These are phyloP conservation scores for Periconia macrospinosa DNA, from an alignment of 2,329 filamentous ascomycete genomes.

Conservation along the genomic window DNA sequence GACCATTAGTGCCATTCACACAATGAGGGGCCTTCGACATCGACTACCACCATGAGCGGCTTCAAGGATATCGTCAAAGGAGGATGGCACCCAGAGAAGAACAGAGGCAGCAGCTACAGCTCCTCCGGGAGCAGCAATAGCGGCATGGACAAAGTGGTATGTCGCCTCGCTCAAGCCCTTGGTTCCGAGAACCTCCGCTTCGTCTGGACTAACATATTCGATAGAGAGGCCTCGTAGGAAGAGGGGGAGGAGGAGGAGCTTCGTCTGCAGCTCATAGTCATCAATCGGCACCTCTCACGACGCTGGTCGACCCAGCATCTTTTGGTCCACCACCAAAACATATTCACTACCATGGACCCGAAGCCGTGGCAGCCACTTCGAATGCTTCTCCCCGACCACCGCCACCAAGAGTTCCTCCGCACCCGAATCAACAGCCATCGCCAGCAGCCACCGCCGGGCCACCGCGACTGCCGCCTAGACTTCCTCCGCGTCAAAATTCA, in stretches of 20 bases:
- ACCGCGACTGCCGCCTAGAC: conserved; percentile 65
- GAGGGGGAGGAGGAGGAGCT: conserved; percentile 48
- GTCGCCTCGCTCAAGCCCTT: conserved; percentile 9
- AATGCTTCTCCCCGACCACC: conserved; percentile 34
- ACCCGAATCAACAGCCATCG: conserved; percentile 36
- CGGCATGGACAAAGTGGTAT: conserved; percentile 57
- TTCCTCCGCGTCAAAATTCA: conserved; percentile 69
- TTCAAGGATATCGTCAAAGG: conserved; percentile 48
- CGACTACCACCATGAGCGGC: conserved; percentile 30
- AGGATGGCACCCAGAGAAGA: conserved; percentile 52
- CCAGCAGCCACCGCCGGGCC: conserved; percentile 38
- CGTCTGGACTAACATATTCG: conserved; percentile 9
- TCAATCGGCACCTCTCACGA: conserved; percentile 64
- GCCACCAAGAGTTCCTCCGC: conserved; percentile 41
- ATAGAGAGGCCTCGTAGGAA: conserved; percentile 62
- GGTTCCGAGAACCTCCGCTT: too few relatives aligned
- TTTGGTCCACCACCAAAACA: conserved; percentile 82
- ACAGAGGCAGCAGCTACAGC: conserved; percentile 36
- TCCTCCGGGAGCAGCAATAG: conserved; percentile 50
- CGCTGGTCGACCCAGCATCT: conserved; percentile 72
- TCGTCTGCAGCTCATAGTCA: conserved; percentile 48
- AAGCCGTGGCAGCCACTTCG: conserved; percentile 45
- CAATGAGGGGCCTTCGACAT: conserved; percentile 2
- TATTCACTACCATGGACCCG: conserved; percentile 52
- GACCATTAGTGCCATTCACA: background rate